Conservation (phyloP, 108 stramenopile genomes). For the Schizochytrium sp. region DNA sequence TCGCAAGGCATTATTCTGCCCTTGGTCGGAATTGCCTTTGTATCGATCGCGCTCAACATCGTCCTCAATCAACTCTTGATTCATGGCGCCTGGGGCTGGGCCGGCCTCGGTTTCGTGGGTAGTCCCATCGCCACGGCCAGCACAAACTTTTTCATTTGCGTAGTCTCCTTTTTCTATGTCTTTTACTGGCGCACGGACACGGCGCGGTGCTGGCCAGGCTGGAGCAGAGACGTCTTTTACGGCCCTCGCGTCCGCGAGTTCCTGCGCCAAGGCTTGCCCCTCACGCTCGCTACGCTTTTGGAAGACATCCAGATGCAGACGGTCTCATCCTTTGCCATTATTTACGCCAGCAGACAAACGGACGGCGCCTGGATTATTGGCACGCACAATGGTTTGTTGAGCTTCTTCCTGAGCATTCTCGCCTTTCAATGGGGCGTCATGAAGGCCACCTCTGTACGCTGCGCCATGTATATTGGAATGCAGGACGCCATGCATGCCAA, state of each 20-base stretch:
- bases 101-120: neutral
- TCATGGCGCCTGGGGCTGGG: neutral
- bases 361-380: neutral
- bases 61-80: neutral
- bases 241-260: neutral
- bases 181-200: neutral
- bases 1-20: neutral
- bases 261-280: neutral
- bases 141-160: neutral
- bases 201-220: neutral
- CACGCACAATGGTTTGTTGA: neutral
- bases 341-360: neutral
- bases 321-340: neutral
- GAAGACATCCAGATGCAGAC: neutral
- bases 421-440: conserved; percentile 16
- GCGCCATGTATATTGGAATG: neutral
- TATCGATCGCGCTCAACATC: neutral
- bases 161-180: neutral
- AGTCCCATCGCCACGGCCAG: neutral
- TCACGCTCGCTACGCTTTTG: neutral
- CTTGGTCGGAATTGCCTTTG: neutral
- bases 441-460: neutral
- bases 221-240: neutral
- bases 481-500: conserved; percentile 4
- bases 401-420: neutral